Evolutionary conservation across 768 basidiomycete genomes (phyloP).

Genomic region (Rhodotorula taiwanensis): DNA sequence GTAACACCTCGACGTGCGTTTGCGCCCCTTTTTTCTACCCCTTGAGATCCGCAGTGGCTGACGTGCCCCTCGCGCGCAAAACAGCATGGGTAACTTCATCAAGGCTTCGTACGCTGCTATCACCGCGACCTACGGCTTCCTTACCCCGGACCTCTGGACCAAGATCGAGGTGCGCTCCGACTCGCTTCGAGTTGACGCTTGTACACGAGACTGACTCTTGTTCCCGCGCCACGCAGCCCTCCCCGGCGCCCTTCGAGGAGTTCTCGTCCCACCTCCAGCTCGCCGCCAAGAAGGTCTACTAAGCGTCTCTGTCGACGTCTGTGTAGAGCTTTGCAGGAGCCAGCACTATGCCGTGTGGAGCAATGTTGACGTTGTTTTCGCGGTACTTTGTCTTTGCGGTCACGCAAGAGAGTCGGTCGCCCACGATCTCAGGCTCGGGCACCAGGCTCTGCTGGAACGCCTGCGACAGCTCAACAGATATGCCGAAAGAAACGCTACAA

Average conservation of each 20-base stretch:
- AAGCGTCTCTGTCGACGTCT: constrained; percentile 5
- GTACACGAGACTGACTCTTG: not conserved
- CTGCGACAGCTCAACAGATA: too few species aligned
- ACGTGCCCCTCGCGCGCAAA: not conserved
- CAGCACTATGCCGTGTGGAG: too few species aligned
- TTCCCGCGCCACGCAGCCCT: constrained; percentile 11
- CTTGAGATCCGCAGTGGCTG: not conserved
- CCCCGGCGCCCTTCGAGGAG: constrained; percentile 77
- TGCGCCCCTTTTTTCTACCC: too few species aligned
- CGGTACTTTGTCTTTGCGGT: too few species aligned
- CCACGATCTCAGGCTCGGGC: too few species aligned
- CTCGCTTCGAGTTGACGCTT: constrained; percentile 23
- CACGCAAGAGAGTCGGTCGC: too few species aligned
- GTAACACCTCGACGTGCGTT: constrained; percentile 79
- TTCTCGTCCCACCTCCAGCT: constrained; percentile 87
- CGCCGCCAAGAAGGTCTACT: constrained; percentile 63
- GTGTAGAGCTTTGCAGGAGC: not conserved
- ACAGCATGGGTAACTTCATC: constrained; percentile 77
- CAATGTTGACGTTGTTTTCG: too few species aligned
- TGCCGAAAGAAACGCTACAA: not conserved
- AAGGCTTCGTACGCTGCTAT: constrained; percentile 54
- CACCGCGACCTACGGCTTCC: constrained; percentile 96
- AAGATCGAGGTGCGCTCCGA: constrained; percentile 62
- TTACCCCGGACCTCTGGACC: constrained; percentile 96
- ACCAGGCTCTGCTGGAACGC: too few species aligned